Conservation (phyloP, 1,139 yeast species). For the Geotrichum reessii region DNA sequence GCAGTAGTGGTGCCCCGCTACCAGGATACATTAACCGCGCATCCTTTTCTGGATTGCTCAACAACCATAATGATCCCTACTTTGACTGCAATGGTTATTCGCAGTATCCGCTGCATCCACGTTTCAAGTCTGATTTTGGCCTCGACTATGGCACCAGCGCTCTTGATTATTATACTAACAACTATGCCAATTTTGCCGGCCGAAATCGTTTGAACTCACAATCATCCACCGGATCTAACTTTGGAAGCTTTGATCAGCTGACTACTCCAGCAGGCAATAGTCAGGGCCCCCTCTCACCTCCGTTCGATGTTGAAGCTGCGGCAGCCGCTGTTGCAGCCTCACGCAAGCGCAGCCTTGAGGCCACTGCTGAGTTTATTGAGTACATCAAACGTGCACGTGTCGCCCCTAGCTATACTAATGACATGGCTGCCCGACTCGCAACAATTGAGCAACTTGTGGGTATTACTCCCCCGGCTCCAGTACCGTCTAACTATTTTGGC, state of each 20-base stretch:
- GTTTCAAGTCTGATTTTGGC: neutral
- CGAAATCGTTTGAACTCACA: neutral
- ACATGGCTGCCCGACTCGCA: conserved; percentile 55
- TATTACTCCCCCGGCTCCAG: conserved; percentile 26
- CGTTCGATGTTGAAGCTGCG: neutral
- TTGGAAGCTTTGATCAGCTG: neutral
- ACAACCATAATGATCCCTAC: neutral
- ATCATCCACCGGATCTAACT: neutral
- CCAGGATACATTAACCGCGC: neutral
- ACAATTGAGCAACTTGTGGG: conserved; percentile 41
- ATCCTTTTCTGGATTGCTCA: conserved; percentile 9
- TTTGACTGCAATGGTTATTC: neutral
- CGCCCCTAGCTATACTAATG: conserved; percentile 55
- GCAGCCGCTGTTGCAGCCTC: conserved; percentile 6
- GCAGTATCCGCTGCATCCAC: neutral
- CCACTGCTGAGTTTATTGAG: conserved; percentile 43
- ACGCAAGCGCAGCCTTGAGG: conserved; percentile 37
- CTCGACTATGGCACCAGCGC: neutral
- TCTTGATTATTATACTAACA: neutral
- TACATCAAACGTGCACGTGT: conserved; percentile 52
- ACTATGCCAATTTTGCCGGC: neutral
- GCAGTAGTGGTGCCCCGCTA: conserved; percentile 5
- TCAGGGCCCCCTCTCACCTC: neutral
- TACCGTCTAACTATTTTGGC: conserved; percentile 23
- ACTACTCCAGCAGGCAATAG: conserved; percentile 12